phyloP scores from a whole-genome alignment of 1,139 yeast species.

The Suhomyces taliae region DNA sequence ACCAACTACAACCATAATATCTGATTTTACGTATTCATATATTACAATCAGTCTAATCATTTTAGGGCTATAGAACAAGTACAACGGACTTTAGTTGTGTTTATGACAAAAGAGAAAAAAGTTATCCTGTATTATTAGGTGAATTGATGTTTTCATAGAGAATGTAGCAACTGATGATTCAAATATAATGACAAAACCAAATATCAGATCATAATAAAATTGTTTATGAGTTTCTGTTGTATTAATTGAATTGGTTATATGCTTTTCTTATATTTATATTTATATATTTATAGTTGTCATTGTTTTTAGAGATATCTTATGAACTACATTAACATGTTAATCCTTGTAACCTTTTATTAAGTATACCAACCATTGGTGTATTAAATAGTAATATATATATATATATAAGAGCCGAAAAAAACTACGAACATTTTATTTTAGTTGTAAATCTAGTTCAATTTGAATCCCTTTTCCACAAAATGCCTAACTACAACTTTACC shows the following conservation, averaged over 20 bases:
- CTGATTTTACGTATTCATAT: too few species aligned
- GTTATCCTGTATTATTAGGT: not conserved
- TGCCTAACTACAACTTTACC: conserved; percentile 70
- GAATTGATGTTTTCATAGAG: not conserved
- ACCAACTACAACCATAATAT: too few species aligned
- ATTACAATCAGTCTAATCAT: not conserved
- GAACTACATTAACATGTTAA: too few species aligned
- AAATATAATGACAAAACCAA: not conserved
- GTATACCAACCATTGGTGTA: too few species aligned
- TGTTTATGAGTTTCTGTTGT: too few species aligned
- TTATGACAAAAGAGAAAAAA: not conserved
- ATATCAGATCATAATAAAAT: not conserved
- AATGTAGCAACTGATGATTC: not conserved
- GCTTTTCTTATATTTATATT: too few species aligned
- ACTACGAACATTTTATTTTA: too few species aligned
- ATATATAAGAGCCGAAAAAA: too few species aligned
- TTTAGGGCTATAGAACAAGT: not conserved
- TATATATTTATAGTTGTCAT: too few species aligned
- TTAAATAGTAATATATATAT: too few species aligned
- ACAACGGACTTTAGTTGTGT: not conserved
- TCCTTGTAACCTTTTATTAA: too few species aligned
- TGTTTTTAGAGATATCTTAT: too few species aligned
- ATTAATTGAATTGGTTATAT: not conserved
- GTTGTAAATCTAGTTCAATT: not conserved
- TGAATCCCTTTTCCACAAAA: conserved; percentile 44